Base-by-base conservation (phyloP, 208 protist species). In the Trypanosoma conorhini region DNA sequence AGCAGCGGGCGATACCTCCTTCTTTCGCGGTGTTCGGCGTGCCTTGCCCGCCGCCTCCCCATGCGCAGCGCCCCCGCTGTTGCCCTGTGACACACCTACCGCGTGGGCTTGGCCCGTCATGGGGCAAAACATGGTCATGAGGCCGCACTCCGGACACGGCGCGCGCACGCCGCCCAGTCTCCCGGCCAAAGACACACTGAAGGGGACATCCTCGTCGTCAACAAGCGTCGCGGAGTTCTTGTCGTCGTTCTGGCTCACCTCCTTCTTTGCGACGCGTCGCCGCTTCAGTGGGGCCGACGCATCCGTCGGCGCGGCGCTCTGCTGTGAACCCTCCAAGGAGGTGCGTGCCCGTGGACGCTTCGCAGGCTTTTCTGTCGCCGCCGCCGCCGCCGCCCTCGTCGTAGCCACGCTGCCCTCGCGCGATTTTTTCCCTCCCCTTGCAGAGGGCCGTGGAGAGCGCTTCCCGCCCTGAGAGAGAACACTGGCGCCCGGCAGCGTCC, bases 91-190 rank as follows among this genome's bases (percentile, higher is more conserved):
- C n/a, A 44, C 42, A 12, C 7, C 61, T 50, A 68, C 67, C 10
- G 22, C 38, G 60, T 94, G 89, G 33, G 81, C 76, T 52, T 85
- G 68, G 40, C 89, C 89, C 1, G 83, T 86, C 42, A 85, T 66
- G 10, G 86, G 82, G 62, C 89, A 94, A 68, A 94, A 94, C 1
- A 81, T 69, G 5, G 83, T 85, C 44, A 51, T 33, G 31, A 86
- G 79, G 2, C 85, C 85, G 67, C 88, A 94, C 46, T 83, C 74
- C 5, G 80, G 83, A 59, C 88, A 93, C 31, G 65, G 58, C 13
- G 31, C 28, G 24, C 24, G 0, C 9, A 48, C 21, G 4, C 28
- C 28, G 7, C 10, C 61, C 17, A 44, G 8, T 50, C 31, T 55
- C 15, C 33, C 21, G 7, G 61, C 7, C 24, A 59, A n/a, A 24